These are phyloP conservation scores for Pleurotus platypus DNA, from an alignment of 768 basidiomycete genomes.

Conservation along the genomic window DNA sequence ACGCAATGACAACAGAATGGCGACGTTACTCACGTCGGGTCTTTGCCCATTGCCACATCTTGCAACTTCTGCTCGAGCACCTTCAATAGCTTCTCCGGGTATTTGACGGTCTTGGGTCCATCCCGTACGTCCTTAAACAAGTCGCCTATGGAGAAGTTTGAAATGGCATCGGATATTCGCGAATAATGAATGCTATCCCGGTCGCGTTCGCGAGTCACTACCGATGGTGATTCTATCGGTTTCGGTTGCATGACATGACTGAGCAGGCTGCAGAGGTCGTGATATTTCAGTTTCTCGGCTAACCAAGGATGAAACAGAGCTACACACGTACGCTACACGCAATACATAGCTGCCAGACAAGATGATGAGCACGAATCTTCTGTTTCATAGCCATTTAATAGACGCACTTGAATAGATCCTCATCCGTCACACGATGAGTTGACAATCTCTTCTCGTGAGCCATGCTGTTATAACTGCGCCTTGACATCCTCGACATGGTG, in stretches of 20 bases:
- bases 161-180: slow-evolving; percentile 61
- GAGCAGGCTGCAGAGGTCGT: slow-evolving; percentile 48
- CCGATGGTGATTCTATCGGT: slow-evolving; percentile 30
- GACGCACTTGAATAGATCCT: slow-evolving; percentile 79
- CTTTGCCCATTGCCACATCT: slow-evolving; percentile 91
- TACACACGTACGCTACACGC: slow-evolving; percentile 70
- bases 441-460: slow-evolving; percentile 71
- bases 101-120: slow-evolving; percentile 83
- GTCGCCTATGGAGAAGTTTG: slow-evolving; percentile 64
- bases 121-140: slow-evolving; percentile 77
- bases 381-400: slow-evolving; percentile 3
- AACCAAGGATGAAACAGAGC: slow-evolving; percentile 9
- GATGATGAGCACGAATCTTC: slow-evolving; percentile 6
- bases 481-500: slow-evolving; percentile 48
- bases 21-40: slow-evolving; percentile 64
- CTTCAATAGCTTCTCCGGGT: slow-evolving; percentile 92
- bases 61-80: slow-evolving; percentile 87
- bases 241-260: slow-evolving; percentile 69
- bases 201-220: slow-evolving; percentile 39
- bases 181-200: slow-evolving; percentile 56
- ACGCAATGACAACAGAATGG: neutral
- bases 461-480: slow-evolving; percentile 70
- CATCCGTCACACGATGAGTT: slow-evolving; percentile 76
- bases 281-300: no score
- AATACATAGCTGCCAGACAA: slow-evolving; percentile 60